Percentiles rank a stretch among this genome's conserved stretches.
Evolutionary conservation across 1,284 basidiomycete genomes (phyloP).

Genomic region (Spongiforma sp.): DNA sequence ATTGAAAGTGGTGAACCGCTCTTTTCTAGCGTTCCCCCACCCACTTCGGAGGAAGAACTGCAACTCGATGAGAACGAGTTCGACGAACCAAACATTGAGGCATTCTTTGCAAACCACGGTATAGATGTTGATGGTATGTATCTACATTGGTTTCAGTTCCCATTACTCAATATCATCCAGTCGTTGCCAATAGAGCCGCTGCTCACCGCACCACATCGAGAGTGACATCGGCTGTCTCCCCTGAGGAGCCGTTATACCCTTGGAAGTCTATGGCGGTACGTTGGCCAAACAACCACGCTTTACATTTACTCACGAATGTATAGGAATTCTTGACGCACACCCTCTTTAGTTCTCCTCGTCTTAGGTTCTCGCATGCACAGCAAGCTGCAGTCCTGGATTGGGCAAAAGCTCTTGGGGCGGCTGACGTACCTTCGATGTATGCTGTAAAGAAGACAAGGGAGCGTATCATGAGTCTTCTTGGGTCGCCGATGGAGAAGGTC

Average conservation of each 20-base stretch:
- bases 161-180: too few species aligned
- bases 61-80: not conserved
- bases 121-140: too few species aligned
- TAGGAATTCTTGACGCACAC: constrained; percentile 8
- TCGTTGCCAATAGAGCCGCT: too few species aligned
- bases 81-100: not conserved
- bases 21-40: not conserved
- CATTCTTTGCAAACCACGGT: too few species aligned
- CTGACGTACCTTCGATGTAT: constrained; percentile 28
- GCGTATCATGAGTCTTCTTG: constrained; percentile 29
- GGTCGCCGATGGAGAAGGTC: constrained; percentile 7
- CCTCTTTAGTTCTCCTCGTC: constrained; percentile 8
- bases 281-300: not conserved
- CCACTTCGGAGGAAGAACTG: constrained; percentile 3
- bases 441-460: constrained; percentile 30
- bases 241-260: constrained; percentile 9
- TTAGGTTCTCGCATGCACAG: constrained; percentile 2
- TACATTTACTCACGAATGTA: not conserved
- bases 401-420: constrained; percentile 32
- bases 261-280: constrained; percentile 17
- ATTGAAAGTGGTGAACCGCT: constrained; percentile 3
- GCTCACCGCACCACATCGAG: not conserved
- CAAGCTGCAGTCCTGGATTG: constrained; percentile 24
- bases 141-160: too few species aligned
- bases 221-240: not conserved